Conservation (phyloP, 305 asterid genomes). For the Fraxinus dipetala region DNA sequence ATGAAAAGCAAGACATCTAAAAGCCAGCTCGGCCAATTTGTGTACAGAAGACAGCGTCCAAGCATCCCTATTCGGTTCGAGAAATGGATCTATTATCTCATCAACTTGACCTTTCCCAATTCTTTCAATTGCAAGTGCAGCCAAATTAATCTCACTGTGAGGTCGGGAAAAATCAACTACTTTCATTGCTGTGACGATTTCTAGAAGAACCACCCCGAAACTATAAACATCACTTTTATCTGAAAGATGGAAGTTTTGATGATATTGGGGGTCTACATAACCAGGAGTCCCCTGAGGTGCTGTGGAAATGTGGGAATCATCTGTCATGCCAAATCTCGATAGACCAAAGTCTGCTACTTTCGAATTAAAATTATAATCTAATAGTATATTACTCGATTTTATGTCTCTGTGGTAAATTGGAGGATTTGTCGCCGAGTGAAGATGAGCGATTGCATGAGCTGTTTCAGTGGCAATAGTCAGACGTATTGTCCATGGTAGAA, state of each 20-base stretch:
- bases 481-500: conserved; percentile 85
- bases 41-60: conserved; percentile 90
- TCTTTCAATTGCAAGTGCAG: conserved; percentile 78
- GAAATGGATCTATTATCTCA: conserved; percentile 78
- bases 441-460: conserved; percentile 82
- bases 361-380: conserved; percentile 71
- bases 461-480: conserved; percentile 87
- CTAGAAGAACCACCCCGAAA: conserved; percentile 92
- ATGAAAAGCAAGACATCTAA: conserved; percentile 88
- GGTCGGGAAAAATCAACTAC: conserved; percentile 87
- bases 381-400: conserved; percentile 81
- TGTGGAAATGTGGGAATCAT: conserved; percentile 87
- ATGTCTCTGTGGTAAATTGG: conserved; percentile 93
- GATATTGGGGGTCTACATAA: conserved; percentile 91
- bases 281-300: conserved; percentile 99
- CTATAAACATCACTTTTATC: conserved; percentile 96
- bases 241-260: conserved; percentile 90
- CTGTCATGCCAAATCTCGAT: conserved; percentile 80
- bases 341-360: conserved; percentile 95
- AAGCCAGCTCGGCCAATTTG: conserved; percentile 86
- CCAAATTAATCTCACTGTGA: conserved; percentile 75
- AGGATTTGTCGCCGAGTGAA: conserved; percentile 76
- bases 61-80: conserved; percentile 85
- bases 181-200: conserved; percentile 74
- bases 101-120: conserved; percentile 79